Base-by-base conservation (phyloP, 1,139 yeast genomes). In the Fermentozyma sake region DNA sequence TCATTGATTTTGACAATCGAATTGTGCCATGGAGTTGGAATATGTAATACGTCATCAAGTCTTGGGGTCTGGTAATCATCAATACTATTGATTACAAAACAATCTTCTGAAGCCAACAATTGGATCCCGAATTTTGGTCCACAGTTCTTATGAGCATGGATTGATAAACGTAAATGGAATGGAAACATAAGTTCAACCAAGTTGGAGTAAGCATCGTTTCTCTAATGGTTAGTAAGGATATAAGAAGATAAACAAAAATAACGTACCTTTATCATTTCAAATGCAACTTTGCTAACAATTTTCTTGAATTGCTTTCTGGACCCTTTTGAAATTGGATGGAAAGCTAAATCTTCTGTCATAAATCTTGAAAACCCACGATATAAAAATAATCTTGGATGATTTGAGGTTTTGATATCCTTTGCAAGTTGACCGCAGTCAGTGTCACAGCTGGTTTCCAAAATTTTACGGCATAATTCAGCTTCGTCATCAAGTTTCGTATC, bases 21-120 rank as follows among this genome's bases (percentile, higher is more conserved):
- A 42, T 76, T 76, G 48, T 75, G 82, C 81, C 81, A 76, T 22
- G 82, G 81, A 0, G 81, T 75, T 24, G 82, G 81, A 34, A 76
- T 73, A 42, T 76, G 82, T 33, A 76, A 60, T 36, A 72, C 55
- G 38, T 72, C 79, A 31, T 66, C 51, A 30, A 46, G 48, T 16
- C 37, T 34, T 1, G 63, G 62, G 9, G 43, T 33, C n/a, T 34
- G 32, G 31, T 51, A 52, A 29, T 58, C 59, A 7, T 54, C 52
- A 13, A 58, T 41, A 8, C 52, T 45, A 17, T 51, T 50, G 17
- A 59, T 52, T 14, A 55, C 71, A 17, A 50, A 58, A 36, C 79
- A 73, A 20, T 58, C 55, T 2, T 59, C 53, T 1, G 57, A 52
- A 12, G 68, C 62, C 38, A 75, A 65, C 20, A 75, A 58, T 31